These are phyloP conservation scores for Boletus subparvulus DNA, from an alignment of 768 basidiomycete genomes.

Conservation along the genomic window DNA sequence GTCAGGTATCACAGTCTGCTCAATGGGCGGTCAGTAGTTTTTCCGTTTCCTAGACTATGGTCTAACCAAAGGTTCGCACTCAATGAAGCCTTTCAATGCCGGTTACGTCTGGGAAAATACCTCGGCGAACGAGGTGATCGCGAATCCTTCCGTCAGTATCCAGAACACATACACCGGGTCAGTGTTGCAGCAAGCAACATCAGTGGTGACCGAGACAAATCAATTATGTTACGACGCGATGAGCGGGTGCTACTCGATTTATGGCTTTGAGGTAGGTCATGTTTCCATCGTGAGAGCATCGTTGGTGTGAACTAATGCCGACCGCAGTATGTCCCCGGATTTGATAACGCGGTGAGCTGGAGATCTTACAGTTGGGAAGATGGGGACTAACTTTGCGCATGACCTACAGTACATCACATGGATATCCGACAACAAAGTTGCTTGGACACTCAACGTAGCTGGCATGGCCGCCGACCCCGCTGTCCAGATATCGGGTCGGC, in stretches of 20 bases:
- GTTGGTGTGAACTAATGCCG: not conserved
- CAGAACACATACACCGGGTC: constrained; percentile 71
- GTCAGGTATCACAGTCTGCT: constrained; percentile 78
- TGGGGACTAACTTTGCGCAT: not conserved
- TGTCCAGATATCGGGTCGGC: constrained; percentile 62
- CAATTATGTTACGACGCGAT: constrained; percentile 66
- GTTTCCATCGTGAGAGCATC: not conserved
- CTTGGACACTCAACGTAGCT: constrained; percentile 74
- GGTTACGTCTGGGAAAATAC: constrained; percentile 69
- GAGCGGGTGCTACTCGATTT: constrained; percentile 62
- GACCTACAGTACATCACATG: constrained; percentile 74
- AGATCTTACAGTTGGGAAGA: not conserved
- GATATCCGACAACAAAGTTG: constrained; percentile 62
- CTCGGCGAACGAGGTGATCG: constrained; percentile 55
- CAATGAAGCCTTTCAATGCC: constrained; percentile 67
- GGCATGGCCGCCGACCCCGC: constrained; percentile 63
- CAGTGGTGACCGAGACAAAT: constrained; percentile 66
- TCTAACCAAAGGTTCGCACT: not conserved
- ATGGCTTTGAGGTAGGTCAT: constrained; percentile 72
- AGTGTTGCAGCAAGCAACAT: constrained; percentile 75
- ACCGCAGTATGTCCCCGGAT: constrained; percentile 47
- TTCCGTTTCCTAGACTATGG: not conserved
- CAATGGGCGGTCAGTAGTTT: constrained; percentile 70
- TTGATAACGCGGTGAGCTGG: constrained; percentile 57
- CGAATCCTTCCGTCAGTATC: constrained; percentile 50